Evolutionary conservation across 2,329 filamentous ascomycete genomes (phyloP), one percentile per base, ranked within the genome.

Genomic region (Phialemoniopsis sp.): DNA sequence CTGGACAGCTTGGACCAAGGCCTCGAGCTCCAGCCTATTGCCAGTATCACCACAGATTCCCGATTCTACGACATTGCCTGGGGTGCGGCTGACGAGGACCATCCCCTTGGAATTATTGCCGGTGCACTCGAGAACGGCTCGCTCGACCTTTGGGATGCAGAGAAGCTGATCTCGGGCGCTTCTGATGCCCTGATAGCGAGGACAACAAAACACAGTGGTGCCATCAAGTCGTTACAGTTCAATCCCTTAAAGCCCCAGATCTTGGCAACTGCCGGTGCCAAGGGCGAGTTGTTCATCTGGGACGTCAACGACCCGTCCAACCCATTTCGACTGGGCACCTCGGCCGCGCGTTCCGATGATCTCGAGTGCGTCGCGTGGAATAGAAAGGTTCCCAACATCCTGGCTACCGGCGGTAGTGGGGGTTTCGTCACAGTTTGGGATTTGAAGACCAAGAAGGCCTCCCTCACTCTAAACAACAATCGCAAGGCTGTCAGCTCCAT

Each of bases 361-460:
- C 87, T 97, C 48, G 93, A 97, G 56, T 95, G 90, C 50, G 73
- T 98, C 44, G 91, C 95, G 52, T 98, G 94, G 94, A 98, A 98
- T 67, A 90, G 89, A 58, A 97, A 95, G 68, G 91, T 97, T 32
- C 81, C 91, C 13, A 91, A 98, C 59, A 98, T 98, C 59, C 70
- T 98, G 51, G 93, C 91, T 14, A 97, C 91, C 9, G 93, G 93
- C 49, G 91, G 90, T 58, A 86, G 82, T 46, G 90, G 89, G 36
- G 93, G 93, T 5, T 95, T 97, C 56, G 90, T 97, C 29, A 97
- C 93, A 3, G 91, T 98, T 14, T 98, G 93, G 93, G 93, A 98
- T 66, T 76, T 97, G 48, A 96, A 95, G 72, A 89, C 88, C 12
- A 97, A 95, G 78, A 96, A 95, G 68, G 89, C 95, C 52, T 96